Evolutionary conservation across 2,329 filamentous ascomycete species (phyloP).

Genomic region (Daldinia sp.): DNA sequence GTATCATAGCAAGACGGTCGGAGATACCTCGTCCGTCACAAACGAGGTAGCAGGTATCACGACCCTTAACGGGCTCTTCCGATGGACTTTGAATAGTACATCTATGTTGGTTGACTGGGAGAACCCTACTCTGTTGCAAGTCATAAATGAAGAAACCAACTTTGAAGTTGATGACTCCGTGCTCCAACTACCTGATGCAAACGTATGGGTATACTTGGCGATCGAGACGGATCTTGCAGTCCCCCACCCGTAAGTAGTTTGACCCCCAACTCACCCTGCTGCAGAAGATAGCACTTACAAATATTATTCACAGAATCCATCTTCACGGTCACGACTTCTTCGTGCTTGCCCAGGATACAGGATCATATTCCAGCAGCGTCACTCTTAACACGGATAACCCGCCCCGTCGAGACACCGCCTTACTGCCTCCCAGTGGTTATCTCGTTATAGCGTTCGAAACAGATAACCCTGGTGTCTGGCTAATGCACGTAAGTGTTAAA

Average conservation of each 20-base stretch:
- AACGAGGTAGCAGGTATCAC: slow-evolving; percentile 42
- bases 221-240: slow-evolving; percentile 44
- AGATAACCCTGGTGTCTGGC: slow-evolving; percentile 62
- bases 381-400: slow-evolving; percentile 53
- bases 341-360: slow-evolving; percentile 47
- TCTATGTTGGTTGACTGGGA: slow-evolving; percentile 57
- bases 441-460: slow-evolving; percentile 59
- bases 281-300: not conserved
- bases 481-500: slow-evolving; percentile 45
- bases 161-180: slow-evolving; percentile 46
- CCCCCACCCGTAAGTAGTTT: slow-evolving; percentile 39
- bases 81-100: slow-evolving; percentile 59
- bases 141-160: slow-evolving; percentile 39
- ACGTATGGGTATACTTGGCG: slow-evolving; percentile 48
- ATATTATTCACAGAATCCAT: slow-evolving; percentile 49
- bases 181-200: slow-evolving; percentile 38
- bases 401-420: slow-evolving; percentile 57
- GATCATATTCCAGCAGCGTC: slow-evolving; percentile 43
- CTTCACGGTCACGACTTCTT: slow-evolving; percentile 56
- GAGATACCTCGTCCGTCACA: slow-evolving; percentile 37
- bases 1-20: slow-evolving; percentile 47
- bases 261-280: not conserved
- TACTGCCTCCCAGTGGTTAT: slow-evolving; percentile 55
- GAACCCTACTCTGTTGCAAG: slow-evolving; percentile 53
- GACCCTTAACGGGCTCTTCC: slow-evolving; percentile 49